phyloP scores from a whole-genome alignment of 495 filamentous ascomycete species.

The Penicillium bovifimosum region DNA sequence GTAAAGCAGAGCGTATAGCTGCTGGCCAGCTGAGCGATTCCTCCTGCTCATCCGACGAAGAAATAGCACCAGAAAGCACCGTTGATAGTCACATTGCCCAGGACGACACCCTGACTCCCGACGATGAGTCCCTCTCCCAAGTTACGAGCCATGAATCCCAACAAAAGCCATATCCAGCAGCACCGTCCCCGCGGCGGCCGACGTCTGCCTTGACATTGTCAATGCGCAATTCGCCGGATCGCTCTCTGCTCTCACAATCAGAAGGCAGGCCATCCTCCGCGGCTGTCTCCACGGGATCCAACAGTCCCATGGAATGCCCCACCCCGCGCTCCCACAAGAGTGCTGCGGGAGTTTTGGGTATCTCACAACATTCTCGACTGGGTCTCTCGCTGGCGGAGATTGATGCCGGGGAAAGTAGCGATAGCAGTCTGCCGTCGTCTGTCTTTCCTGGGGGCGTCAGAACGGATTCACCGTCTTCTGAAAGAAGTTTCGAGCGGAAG shows the following conservation, averaged over 20 bases:
- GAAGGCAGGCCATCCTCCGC: constrained; percentile 54
- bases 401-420: constrained; percentile 73
- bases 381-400: constrained; percentile 71
- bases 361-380: constrained; percentile 58
- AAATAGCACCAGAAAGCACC: constrained; percentile 29
- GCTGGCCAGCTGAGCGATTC: constrained; percentile 81
- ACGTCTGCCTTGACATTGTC: constrained; percentile 41
- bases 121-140: constrained; percentile 9
- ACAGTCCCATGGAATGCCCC: constrained; percentile 83
- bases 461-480: constrained; percentile 87
- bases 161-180: constrained; percentile 11
- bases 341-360: constrained; percentile 55
- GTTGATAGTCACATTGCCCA: not conserved
- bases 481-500: constrained; percentile 75
- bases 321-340: constrained; percentile 85
- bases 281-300: constrained; percentile 69
- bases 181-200: constrained; percentile 22
- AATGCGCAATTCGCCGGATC: constrained; percentile 39
- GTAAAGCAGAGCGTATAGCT: constrained; percentile 82
- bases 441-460: constrained; percentile 59
- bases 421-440: constrained; percentile 85
- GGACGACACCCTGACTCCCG: not conserved
- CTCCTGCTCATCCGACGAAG: constrained; percentile 51
- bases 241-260: constrained; percentile 23
- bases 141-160: constrained; percentile 1